These are phyloP conservation scores for Trichosporon faecale DNA, from an alignment of 1,284 basidiomycete genomes.

Conservation along the genomic window DNA sequence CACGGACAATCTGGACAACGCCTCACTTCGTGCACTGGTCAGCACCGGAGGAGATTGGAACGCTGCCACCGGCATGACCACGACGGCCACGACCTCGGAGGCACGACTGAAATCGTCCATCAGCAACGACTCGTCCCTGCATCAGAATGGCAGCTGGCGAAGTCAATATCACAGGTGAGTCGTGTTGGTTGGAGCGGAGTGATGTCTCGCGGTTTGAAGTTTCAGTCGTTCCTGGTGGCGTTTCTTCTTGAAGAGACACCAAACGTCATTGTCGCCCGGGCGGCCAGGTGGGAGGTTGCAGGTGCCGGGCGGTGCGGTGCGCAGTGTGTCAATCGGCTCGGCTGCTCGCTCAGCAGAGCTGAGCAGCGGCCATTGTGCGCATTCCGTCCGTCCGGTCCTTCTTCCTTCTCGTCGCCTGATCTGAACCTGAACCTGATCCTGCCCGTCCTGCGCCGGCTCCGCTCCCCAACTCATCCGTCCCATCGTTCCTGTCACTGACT, in stretches of 20 bases:
- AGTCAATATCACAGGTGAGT: constrained; percentile 45
- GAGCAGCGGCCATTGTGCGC: constrained; percentile 4
- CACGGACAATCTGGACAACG: constrained; percentile 1
- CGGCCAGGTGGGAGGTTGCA: too few relatives aligned
- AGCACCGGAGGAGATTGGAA: constrained; percentile 7
- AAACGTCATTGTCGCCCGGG: background rate
- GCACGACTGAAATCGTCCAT: constrained; percentile 8
- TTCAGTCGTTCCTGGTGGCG: constrained; percentile 10
- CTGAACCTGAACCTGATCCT: background rate
- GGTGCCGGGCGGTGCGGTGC: background rate
- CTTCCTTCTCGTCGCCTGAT: constrained; percentile 3
- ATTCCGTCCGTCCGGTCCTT: background rate
- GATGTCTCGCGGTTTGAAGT: background rate
- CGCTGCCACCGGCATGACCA: constrained; percentile 7
- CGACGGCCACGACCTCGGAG: constrained; percentile 1
- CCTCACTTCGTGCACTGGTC: constrained; percentile 1
- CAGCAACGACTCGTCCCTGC: constrained; percentile 12
- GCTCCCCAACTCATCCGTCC: background rate
- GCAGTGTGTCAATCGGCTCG: background rate
- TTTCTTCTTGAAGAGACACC: background rate
- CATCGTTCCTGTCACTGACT: constrained; percentile 3
- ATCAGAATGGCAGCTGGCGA: constrained; percentile 31
- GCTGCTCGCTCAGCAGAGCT: background rate
- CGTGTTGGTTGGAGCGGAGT: background rate
- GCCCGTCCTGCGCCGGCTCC: background rate